Evolutionary conservation across 768 basidiomycete genomes (phyloP), one percentile per base, ranked within the genome.

Genomic region (Naematelia encephala): DNA sequence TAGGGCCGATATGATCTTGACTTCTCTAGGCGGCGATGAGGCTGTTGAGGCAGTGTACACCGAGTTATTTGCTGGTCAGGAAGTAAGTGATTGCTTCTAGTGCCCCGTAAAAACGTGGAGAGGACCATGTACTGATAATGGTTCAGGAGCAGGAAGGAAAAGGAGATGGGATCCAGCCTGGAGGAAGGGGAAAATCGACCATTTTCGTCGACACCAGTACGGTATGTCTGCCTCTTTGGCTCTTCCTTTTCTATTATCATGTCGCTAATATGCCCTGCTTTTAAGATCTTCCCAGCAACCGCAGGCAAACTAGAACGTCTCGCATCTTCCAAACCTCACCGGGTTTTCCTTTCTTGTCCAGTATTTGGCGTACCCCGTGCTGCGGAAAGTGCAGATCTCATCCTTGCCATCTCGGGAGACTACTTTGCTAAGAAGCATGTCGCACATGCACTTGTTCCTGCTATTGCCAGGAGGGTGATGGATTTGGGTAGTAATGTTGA

Each of bases 141-240:
- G 28, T n/a, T n/a, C 63, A 68, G 56, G 47, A 30, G 13, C 59
- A 61, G 42, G 30, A 52, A 39, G 68, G 60, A 48, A 34, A 69
- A 79, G 84, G 79, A 69, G 69, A 66, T 65, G 68, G 70, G 2
- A 68, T 71, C 49, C 25, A 62, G 2, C 66, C 69, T 26, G 67
- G 68, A 50, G 69, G 80, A 42, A 29, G 55, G 49, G 73, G 66
- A n/a, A 50, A 59, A 69, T 76, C 80, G 64, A 91, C 86, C 73
- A 87, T 90, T 47, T 90, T 92, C 63, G 86, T 91, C 28, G 90
- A 93, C 66, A 90, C 87, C 12, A 86, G 85, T 77, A 93, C 90
- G 2, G 88, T 89, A 55, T 57, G 85, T 78, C n/a, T 54, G 1
- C 43, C 16, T 25, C 29, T 21, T 27, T 27, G 45, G 13, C 26